Conservation (phyloP, 106 monocot genomes). For the Posidonia australis region DNA sequence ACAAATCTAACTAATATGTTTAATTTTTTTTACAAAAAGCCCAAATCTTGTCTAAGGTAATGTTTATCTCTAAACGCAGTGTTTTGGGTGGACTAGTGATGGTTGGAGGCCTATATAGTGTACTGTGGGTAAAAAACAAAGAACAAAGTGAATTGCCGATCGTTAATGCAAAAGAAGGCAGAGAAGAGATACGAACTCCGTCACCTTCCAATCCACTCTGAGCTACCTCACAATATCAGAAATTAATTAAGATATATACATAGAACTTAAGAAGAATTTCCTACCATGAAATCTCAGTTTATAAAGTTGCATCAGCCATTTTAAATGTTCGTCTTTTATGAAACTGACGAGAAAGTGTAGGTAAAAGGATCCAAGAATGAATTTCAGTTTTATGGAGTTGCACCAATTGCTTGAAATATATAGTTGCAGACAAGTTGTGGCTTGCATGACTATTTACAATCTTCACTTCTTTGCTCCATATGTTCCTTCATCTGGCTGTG, state of each 20-base stretch:
- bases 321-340: too few relatives aligned
- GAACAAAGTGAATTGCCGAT: slow-evolving; percentile 11
- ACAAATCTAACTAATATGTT: background rate
- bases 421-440: too few relatives aligned
- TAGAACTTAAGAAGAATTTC: too few relatives aligned
- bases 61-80: slow-evolving; percentile 7
- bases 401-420: too few relatives aligned
- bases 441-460: too few relatives aligned
- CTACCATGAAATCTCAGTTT: too few relatives aligned
- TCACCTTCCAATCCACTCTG: slow-evolving; percentile 1
- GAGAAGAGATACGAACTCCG: background rate
- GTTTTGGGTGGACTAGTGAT: slow-evolving; percentile 30
- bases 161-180: background rate
- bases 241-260: background rate
- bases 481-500: too few relatives aligned
- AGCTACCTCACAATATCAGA: background rate
- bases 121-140: slow-evolving; percentile 37
- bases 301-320: too few relatives aligned
- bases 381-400: too few relatives aligned
- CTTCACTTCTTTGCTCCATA: too few relatives aligned
- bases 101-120: slow-evolving; percentile 38
- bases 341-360: too few relatives aligned
- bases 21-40: background rate
- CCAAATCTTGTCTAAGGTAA: background rate
- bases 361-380: too few relatives aligned